These are phyloP conservation scores for Mortierella sp. DNA, from an alignment of 371 early-diverging fungal species.

Conservation along the genomic window DNA sequence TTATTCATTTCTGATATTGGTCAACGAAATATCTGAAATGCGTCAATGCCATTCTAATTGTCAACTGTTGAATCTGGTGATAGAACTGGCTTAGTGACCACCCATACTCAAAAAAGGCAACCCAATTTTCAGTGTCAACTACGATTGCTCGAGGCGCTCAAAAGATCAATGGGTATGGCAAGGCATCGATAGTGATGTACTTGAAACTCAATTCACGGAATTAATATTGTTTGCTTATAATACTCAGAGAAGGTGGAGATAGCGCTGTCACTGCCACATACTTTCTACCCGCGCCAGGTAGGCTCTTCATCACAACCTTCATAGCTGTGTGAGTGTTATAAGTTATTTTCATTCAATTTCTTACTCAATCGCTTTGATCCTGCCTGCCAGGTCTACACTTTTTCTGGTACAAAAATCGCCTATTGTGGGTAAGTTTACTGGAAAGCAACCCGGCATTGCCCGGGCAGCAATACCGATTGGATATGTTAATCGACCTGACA, in stretches of 20 bases:
- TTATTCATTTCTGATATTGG: neutral
- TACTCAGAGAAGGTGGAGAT: conserved; percentile 61
- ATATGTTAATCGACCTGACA: neutral
- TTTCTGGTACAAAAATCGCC: conserved; percentile 66
- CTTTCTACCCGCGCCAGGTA: conserved; percentile 76
- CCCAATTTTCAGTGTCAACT: conserved; percentile 73
- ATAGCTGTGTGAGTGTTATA: too few species aligned
- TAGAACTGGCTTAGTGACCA: conserved; percentile 76
- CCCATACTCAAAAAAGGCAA: conserved; percentile 64
- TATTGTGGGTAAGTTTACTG: conserved; percentile 63
- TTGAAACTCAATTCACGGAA: neutral
- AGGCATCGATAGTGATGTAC: neutral
- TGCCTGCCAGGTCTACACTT: conserved; percentile 63
- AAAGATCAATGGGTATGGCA: conserved; percentile 48
- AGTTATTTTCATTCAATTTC: neutral
- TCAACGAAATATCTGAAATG: neutral
- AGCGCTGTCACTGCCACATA: conserved; percentile 65
- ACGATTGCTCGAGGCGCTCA: conserved; percentile 64
- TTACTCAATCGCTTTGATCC: neutral
- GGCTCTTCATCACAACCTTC: neutral
- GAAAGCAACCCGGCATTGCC: neutral
- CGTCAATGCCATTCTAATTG: neutral
- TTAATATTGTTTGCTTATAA: neutral
- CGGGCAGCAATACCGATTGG: neutral
- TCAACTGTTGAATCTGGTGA: conserved; percentile 13